These are phyloP conservation scores for Cubamyces lactineus DNA, from an alignment of 768 basidiomycete species.

Conservation along the genomic window DNA sequence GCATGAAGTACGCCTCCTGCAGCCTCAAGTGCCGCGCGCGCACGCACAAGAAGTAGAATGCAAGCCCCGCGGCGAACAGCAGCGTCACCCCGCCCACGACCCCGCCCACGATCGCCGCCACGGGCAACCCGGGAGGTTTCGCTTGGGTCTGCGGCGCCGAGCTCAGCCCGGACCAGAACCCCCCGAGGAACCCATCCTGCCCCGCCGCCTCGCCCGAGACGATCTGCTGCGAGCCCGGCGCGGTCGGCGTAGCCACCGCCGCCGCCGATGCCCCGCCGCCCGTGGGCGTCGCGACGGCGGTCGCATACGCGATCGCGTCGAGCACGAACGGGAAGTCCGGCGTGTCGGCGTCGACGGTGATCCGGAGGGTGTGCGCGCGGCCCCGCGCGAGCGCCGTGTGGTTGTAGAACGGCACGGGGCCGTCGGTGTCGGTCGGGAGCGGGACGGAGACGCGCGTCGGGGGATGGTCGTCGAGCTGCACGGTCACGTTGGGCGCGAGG, in stretches of 20 bases:
- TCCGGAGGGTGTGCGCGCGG: background rate
- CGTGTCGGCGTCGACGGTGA: background rate
- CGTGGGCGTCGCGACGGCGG: background rate
- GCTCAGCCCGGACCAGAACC: too few species aligned
- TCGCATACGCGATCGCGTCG: background rate
- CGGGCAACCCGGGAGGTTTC: background rate
- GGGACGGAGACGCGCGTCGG: slow-evolving; percentile 1
- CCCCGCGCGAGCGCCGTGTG: background rate
- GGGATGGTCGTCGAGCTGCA: background rate
- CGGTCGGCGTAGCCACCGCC: background rate
- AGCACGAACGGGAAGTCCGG: slow-evolving; percentile 5
- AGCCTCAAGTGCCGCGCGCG: background rate
- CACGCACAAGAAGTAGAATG: slow-evolving; percentile 7
- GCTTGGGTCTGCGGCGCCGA: too few species aligned
- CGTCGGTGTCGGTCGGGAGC: background rate
- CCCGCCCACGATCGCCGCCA: slow-evolving; percentile 21
- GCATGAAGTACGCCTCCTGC: background rate
- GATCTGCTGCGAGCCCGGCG: background rate
- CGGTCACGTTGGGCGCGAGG: background rate
- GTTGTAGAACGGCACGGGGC: background rate
- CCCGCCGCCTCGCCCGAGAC: background rate
- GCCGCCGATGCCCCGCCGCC: background rate
- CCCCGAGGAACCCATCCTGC: background rate
- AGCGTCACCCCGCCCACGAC: slow-evolving; percentile 18
- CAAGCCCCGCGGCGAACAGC: slow-evolving; percentile 4